These are phyloP conservation scores for Thelonectria rubi DNA, from an alignment of 2,329 filamentous ascomycete genomes.

Conservation along the genomic window DNA sequence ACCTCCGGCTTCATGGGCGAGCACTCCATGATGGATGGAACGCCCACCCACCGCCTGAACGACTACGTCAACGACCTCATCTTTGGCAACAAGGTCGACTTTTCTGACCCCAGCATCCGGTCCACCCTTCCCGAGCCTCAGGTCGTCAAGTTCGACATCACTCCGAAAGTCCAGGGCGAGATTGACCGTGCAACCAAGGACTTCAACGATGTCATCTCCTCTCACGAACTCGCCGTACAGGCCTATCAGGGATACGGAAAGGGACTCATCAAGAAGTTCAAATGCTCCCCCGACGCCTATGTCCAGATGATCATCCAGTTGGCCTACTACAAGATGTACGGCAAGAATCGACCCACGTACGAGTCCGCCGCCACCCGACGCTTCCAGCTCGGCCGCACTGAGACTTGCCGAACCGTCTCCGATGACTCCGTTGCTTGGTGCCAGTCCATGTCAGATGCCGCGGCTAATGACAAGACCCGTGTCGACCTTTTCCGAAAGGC, in stretches of 20 bases:
- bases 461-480: slow-evolving; percentile 69
- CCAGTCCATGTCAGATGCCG: slow-evolving; percentile 80
- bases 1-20: slow-evolving; percentile 98
- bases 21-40: slow-evolving; percentile 99
- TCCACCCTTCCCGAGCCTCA: slow-evolving; percentile 85
- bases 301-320: slow-evolving; percentile 99
- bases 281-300: slow-evolving; percentile 95
- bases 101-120: slow-evolving; percentile 79
- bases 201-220: slow-evolving; percentile 82
- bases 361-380: slow-evolving; percentile 94
- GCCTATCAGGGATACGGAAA: slow-evolving; percentile 98
- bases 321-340: slow-evolving; percentile 99
- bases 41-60: slow-evolving; percentile 94
- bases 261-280: slow-evolving; percentile 99
- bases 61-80: slow-evolving; percentile 93
- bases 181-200: slow-evolving; percentile 81
- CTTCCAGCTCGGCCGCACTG: slow-evolving; percentile 95
- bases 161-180: slow-evolving; percentile 75
- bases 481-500: slow-evolving; percentile 84
- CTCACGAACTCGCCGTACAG: slow-evolving; percentile 92
- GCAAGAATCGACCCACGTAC: slow-evolving; percentile 96
- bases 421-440: slow-evolving; percentile 94
- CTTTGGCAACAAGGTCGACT: slow-evolving; percentile 93
- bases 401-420: slow-evolving; percentile 92
- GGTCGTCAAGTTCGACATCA: slow-evolving; percentile 80